phyloP scores from a whole-genome alignment of 2,329 filamentous ascomycete genomes.

The Didymella keratinophila region DNA sequence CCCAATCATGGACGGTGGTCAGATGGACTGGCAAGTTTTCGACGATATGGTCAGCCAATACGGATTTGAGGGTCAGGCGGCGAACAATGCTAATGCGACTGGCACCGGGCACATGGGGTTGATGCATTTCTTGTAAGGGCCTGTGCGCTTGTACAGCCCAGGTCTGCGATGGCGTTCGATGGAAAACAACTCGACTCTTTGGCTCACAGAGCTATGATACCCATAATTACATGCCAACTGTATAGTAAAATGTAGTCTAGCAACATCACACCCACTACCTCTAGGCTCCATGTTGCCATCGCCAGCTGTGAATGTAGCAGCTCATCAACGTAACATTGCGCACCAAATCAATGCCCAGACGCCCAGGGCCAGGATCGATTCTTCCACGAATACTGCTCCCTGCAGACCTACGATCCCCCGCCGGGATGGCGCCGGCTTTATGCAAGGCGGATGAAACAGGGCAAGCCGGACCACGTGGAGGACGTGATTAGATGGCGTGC shows the following conservation, averaged over 20 bases:
- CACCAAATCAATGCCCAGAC: conserved; percentile 6
- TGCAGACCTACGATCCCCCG: background rate
- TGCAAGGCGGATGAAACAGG: conserved; percentile 15
- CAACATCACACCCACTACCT: background rate
- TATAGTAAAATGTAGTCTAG: conserved; percentile 9
- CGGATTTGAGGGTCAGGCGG: conserved; percentile 50
- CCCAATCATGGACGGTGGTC: conserved; percentile 48
- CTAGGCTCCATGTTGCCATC: background rate
- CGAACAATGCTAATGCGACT: conserved; percentile 3
- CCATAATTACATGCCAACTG: conserved; percentile 6
- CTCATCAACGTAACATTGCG: background rate
- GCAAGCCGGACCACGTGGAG: conserved; percentile 17
- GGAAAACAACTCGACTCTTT: conserved; percentile 7
- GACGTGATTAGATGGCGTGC: conserved; percentile 25
- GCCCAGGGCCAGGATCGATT: conserved; percentile 4
- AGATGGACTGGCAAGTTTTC: conserved; percentile 59
- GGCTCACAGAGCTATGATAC: conserved; percentile 12
- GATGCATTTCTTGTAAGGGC: conserved; percentile 16
- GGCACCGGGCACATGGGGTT: conserved; percentile 14
- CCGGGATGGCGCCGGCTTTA: conserved; percentile 19
- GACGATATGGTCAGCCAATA: conserved; percentile 59
- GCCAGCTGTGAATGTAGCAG: background rate
- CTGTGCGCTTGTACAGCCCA: background rate
- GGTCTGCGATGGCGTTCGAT: conserved; percentile 2
- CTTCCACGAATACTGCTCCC: conserved; percentile 8